phyloP scores from a whole-genome alignment of 1,139 yeast species.

The Wickerhamiella pararugosa region DNA sequence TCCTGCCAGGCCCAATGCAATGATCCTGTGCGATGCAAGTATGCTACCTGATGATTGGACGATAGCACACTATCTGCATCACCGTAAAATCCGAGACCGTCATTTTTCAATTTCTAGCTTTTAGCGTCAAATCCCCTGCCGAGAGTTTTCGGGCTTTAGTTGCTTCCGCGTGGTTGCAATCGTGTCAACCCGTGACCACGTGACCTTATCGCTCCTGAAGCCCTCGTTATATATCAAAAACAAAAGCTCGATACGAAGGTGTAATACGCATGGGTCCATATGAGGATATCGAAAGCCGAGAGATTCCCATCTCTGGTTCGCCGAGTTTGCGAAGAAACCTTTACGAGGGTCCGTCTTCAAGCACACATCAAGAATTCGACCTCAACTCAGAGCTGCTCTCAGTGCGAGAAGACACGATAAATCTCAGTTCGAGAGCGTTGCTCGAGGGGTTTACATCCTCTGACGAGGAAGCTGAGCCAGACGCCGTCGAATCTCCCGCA shows the following conservation, averaged over 20 bases:
- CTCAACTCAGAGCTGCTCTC: slow-evolving; percentile 16
- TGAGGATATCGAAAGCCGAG: slow-evolving; percentile 1
- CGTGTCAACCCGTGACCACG: neutral
- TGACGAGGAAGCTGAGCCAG: neutral
- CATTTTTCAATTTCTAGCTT: too few relatives aligned
- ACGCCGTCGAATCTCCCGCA: neutral
- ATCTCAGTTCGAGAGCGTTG: slow-evolving; percentile 43
- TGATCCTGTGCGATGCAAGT: too few relatives aligned
- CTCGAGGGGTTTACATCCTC: slow-evolving; percentile 24
- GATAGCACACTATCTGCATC: too few relatives aligned
- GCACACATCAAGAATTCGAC: slow-evolving; percentile 1
- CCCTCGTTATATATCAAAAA: neutral
- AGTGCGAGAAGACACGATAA: slow-evolving; percentile 51
- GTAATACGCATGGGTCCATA: neutral
- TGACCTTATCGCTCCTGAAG: slow-evolving; percentile 5
- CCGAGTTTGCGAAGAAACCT: slow-evolving; percentile 6
- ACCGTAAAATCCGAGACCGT: too few relatives aligned
- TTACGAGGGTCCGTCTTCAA: slow-evolving; percentile 3
- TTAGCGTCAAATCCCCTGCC: too few relatives aligned
- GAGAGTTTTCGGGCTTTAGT: too few relatives aligned
- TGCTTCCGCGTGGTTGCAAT: too few relatives aligned
- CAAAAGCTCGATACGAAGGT: too few relatives aligned
- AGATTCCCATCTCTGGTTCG: slow-evolving; percentile 1
- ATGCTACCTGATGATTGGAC: too few relatives aligned
- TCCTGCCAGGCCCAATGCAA: too few relatives aligned